Base-by-base conservation (phyloP, 2,329 filamentous ascomycete genomes). In the Plenodomus biglobosus region DNA sequence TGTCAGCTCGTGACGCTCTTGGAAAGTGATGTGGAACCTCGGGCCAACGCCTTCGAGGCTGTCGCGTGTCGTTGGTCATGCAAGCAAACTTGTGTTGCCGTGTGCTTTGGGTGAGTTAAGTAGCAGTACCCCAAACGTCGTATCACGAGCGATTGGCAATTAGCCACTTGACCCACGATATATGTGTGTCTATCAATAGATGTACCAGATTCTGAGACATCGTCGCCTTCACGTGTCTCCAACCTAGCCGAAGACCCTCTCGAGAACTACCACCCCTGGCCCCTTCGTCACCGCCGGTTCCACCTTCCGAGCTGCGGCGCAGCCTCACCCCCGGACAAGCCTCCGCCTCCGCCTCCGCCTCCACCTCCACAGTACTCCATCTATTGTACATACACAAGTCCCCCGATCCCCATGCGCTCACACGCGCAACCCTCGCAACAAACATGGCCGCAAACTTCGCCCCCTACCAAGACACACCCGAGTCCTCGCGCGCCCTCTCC, bases 401-500 rank as follows among this genome's bases (percentile, higher is more conserved):
- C 30, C 39, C 27, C 34, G 40, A 2, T n/a, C n/a, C n/a, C n/a
- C n/a, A n/a, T n/a, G n/a, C n/a, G n/a, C n/a, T n/a, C n/a, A n/a
- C n/a, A n/a, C n/a, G n/a, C n/a, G n/a, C n/a, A n/a, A n/a, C n/a
- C n/a, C n/a, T n/a, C 34, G 44, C 35, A 32, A 35, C 50, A 32
- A 53, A 27, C 15, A 71, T 70, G 66, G 59, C 58, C 13, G 58
- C 66, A 22, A 64, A 96, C 77, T 99, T 97, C 72, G 94, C 94
- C 38, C 94, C 94, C 32, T 99, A 97, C 76, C 94, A 97, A 78
- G 92, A 92, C 73, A 87, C 87, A 40, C 94, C 94, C 8, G 92
- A 97, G 76, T 81, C 87, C 62, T 84, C 85, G 59, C 89, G 92
- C 65, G 85, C 87, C 43, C 81, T 91, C 69, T 95, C 90, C 17